A percentile compares a stretch with the other conserved stretches of the same genome.
phyloP scores from a whole-genome alignment of 306 rosid genomes.

The Gastrolobium bilobum region DNA sequence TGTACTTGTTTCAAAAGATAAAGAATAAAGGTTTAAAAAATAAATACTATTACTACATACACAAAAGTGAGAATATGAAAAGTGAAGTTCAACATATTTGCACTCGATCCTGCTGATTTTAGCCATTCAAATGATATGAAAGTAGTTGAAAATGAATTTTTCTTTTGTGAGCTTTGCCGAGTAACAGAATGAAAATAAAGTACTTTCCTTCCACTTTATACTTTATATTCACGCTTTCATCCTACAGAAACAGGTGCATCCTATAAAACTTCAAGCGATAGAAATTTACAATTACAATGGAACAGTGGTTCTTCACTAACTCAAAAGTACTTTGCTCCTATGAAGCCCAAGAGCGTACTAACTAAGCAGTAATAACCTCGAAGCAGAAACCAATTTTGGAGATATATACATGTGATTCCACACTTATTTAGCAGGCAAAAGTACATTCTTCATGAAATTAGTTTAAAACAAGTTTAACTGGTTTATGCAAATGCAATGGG shows the following conservation, averaged over 20 bases:
- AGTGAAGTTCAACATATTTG: neutral
- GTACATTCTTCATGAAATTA: neutral
- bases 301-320: too few relatives aligned
- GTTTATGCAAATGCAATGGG: conserved; percentile 19
- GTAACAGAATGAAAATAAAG: neutral
- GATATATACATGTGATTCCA: neutral
- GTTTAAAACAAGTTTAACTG: conserved; percentile 16
- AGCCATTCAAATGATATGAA: conserved; percentile 17
- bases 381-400: conserved; percentile 16
- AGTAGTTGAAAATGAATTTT: neutral
- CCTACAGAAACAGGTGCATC: neutral
- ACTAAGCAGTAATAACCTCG: too few relatives aligned
- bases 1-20: neutral
- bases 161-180: neutral
- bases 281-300: neutral
- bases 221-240: neutral
- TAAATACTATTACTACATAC: neutral
- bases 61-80: neutral
- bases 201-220: neutral
- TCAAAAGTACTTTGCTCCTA: too few relatives aligned
- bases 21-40: neutral
- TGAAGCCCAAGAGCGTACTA: neutral
- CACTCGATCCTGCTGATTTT: neutral
- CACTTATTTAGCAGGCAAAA: neutral
- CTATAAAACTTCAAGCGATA: neutral